Evolutionary conservation across 208 protist genomes (phyloP).

Genomic region (Leptomonas seymouri): DNA sequence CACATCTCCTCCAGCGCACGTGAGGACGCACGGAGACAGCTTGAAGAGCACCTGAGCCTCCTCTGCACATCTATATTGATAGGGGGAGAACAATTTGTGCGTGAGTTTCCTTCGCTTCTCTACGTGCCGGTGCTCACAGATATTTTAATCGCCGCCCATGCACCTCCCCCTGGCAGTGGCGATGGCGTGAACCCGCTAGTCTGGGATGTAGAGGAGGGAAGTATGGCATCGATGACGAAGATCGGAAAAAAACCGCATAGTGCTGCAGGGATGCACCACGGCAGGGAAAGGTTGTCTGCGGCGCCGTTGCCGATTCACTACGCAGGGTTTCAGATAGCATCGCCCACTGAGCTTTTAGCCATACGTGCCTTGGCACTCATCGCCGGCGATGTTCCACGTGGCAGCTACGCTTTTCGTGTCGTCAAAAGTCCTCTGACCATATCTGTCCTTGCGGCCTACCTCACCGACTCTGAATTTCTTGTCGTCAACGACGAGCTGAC

Average conservation of each 20-base stretch:
- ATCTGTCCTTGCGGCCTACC: conserved; percentile 28
- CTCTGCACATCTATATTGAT: conserved; percentile 53
- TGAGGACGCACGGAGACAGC: conserved; percentile 12
- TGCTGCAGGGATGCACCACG: not conserved
- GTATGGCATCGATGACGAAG: not conserved
- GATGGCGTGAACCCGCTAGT: conserved; percentile 21
- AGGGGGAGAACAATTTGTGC: conserved; percentile 43
- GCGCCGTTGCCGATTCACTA: conserved; percentile 1
- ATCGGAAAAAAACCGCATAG: not conserved
- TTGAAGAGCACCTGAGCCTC: conserved; percentile 28
- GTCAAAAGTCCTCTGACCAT: conserved; percentile 30
- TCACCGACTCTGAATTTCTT: conserved; percentile 37
- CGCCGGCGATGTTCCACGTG: conserved; percentile 58
- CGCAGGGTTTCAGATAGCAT: conserved; percentile 27
- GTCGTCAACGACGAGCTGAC: conserved; percentile 43
- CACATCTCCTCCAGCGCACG: not conserved
- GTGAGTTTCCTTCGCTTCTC: conserved; percentile 29
- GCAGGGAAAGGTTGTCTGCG: not conserved
- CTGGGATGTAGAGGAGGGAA: conserved; percentile 6
- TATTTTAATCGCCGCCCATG: conserved; percentile 32
- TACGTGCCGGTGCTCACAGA: conserved; percentile 34
- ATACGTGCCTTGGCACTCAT: conserved; percentile 63
- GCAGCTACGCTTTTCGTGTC: conserved; percentile 37
- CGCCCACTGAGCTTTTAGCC: conserved; percentile 28
- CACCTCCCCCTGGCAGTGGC: not conserved